Base-by-base conservation (phyloP, 148 eudicot genomes). In the Amaranthus palmeri region DNA sequence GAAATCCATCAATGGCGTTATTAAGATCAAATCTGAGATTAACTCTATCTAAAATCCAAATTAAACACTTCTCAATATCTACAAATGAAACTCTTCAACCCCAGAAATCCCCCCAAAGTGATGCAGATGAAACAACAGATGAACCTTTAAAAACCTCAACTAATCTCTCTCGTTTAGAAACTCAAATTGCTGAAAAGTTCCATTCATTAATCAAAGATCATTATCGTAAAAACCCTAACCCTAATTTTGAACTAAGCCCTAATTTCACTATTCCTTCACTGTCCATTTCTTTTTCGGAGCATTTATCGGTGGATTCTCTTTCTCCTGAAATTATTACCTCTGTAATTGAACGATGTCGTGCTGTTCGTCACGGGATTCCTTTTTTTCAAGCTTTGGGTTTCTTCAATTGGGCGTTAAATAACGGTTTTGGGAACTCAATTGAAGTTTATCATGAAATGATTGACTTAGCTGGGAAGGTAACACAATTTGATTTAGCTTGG, bases 401-500 rank as follows among this genome's bases (percentile, higher is more conserved):
- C 78, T 93, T 93, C 86, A 86, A 91, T 40, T 93, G 97, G 97
- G 96, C 85, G 8, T 54, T 77, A 42, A 8, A 57, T 45, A 25
- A 52, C 63, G 53, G 13, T 7, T 61, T 49, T 41, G 41, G 18
- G 56, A 0, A 4, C 3, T 76, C 4, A 15, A 72, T 0, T 10
- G 87, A 84, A 1, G 74, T 72, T n/a, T 87, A 79, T 74, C 79
- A 80, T 40, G 90, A 86, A 66, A 87, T 93, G 85, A 80, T 93
- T 10, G 96, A 89, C 67, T 82, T 91, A 7, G 86, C 86, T 40
- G 98, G 92, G 10, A 93, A 93, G 81, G 87, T 84, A 5, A 83
- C 84, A 25, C 80, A 79, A 7, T 93, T 93, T 52, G 91, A 87
- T 48, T 54, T 91, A 0, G 91, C 97, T 4, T 93, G 98, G 98